Percentiles rank a stretch among this genome's conserved stretches.
These are phyloP conservation scores for Aspergillus olivimuriae DNA, from an alignment of 495 filamentous ascomycete species.

Conservation along the genomic window DNA sequence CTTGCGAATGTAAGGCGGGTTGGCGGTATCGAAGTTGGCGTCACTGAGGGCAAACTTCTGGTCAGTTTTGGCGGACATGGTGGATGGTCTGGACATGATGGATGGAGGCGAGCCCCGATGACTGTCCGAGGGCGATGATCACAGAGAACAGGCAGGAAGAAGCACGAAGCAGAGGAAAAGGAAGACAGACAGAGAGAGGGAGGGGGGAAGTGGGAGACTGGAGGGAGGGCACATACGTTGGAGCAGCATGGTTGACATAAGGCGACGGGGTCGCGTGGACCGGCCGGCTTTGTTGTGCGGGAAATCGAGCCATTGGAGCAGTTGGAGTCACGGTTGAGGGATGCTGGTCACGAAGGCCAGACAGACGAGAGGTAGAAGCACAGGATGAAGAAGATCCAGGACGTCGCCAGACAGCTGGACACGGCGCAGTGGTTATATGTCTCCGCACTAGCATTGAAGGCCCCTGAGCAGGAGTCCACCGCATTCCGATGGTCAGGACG, in stretches of 20 bases:
- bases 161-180: not conserved
- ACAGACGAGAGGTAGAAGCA: not conserved
- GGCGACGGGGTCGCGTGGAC: constrained; percentile 36
- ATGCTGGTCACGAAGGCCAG: constrained; percentile 7
- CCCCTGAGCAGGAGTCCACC: constrained; percentile 31
- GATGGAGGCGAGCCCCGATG: not conserved
- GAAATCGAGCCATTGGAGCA: constrained; percentile 38
- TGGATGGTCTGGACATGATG: not conserved
- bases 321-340: constrained; percentile 20
- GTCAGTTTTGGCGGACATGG: not conserved
- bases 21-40: constrained; percentile 55
- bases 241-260: constrained; percentile 31
- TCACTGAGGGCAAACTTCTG: constrained; percentile 18
- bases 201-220: not conserved
- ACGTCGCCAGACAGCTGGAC: constrained; percentile 17
- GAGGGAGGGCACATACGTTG: constrained; percentile 25
- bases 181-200: not conserved
- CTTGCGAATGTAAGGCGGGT: constrained; percentile 57
- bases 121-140: not conserved
- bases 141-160: not conserved
- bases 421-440: constrained; percentile 31
- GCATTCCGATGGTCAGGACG: constrained; percentile 29
- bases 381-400: not conserved
- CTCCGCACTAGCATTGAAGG: constrained; percentile 26
- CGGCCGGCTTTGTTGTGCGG: constrained; percentile 36